These are phyloP conservation scores for Rhamnella rubrinervis DNA, from an alignment of 331 rosid genomes.

Conservation along the genomic window DNA sequence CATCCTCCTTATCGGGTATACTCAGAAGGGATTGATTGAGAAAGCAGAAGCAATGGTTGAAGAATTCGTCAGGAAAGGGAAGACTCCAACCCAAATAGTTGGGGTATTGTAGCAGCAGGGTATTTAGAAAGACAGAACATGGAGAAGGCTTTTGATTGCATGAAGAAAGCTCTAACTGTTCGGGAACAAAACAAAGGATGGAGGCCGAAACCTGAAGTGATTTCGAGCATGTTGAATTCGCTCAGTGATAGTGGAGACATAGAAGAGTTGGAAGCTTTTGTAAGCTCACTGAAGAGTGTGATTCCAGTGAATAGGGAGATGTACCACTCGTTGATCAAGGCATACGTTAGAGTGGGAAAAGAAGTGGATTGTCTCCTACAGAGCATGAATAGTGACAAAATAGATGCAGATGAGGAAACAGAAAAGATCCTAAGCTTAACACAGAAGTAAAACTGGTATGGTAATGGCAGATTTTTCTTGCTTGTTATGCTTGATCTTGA, in stretches of 20 bases:
- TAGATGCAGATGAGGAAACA: conserved; percentile 22
- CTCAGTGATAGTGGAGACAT: conserved; percentile 35
- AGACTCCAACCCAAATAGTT: conserved; percentile 72
- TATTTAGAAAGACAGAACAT: conserved; percentile 52
- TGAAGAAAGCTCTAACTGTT: conserved; percentile 54
- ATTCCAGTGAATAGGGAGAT: conserved; percentile 48
- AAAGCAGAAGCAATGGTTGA: conserved; percentile 55
- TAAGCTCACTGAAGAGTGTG: conserved; percentile 48
- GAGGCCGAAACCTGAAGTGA: conserved; percentile 51
- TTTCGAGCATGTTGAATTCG: conserved; percentile 56
- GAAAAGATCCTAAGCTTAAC: conserved; percentile 24
- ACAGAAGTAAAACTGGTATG: background rate
- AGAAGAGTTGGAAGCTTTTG: conserved; percentile 52
- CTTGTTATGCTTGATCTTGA: background rate
- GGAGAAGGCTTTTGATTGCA: conserved; percentile 65
- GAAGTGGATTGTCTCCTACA: conserved; percentile 42
- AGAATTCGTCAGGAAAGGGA: conserved; percentile 44
- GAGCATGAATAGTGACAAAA: conserved; percentile 40
- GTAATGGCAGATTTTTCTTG: background rate
- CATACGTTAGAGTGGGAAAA: conserved; percentile 39
- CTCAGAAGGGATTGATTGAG: conserved; percentile 45
- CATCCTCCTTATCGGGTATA: conserved; percentile 50
- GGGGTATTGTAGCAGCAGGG: conserved; percentile 68
- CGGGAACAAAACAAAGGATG: conserved; percentile 46
- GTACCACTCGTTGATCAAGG: conserved; percentile 52